These are phyloP conservation scores for Dissoconium aciculare DNA, from an alignment of 2,329 filamentous ascomycete species.

Conservation along the genomic window DNA sequence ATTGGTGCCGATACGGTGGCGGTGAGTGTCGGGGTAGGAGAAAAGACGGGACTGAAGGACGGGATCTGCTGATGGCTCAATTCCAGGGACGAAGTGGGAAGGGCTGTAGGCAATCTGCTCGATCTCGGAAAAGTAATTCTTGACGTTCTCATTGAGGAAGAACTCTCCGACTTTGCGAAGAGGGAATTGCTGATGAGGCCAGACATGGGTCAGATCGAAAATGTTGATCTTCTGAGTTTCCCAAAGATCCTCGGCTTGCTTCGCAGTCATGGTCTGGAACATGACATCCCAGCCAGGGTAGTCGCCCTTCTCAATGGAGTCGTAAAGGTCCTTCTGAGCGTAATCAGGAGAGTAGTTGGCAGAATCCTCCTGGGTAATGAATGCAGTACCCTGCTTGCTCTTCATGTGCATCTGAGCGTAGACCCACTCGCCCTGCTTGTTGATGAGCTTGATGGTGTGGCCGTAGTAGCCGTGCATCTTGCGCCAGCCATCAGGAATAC, in stretches of 20 bases:
- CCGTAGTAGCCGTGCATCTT: conserved; percentile 42
- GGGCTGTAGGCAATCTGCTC: conserved; percentile 58
- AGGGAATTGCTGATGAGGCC: conserved; percentile 39
- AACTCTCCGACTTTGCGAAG: conserved; percentile 40
- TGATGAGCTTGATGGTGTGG: conserved; percentile 40
- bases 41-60: conserved; percentile 56
- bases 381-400: conserved; percentile 37
- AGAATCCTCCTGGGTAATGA: conserved; percentile 38
- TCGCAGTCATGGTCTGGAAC: conserved; percentile 38
- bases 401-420: conserved; percentile 41
- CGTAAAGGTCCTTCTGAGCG: conserved; percentile 38
- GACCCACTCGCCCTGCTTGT: conserved; percentile 39
- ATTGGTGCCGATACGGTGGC: conserved; percentile 42
- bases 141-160: conserved; percentile 38
- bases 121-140: conserved; percentile 51
- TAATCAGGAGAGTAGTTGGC: conserved; percentile 38
- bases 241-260: conserved; percentile 37
- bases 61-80: conserved; percentile 55
- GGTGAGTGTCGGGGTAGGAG: conserved; percentile 53
- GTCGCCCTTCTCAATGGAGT: conserved; percentile 38
- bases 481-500: conserved; percentile 40
- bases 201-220: conserved; percentile 40
- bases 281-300: conserved; percentile 38
- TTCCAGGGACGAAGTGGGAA: conserved; percentile 50
- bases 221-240: conserved; percentile 41